Evolutionary conservation across 805 yeast genomes (phyloP).

Genomic region (Hanseniaspora lindneri): DNA sequence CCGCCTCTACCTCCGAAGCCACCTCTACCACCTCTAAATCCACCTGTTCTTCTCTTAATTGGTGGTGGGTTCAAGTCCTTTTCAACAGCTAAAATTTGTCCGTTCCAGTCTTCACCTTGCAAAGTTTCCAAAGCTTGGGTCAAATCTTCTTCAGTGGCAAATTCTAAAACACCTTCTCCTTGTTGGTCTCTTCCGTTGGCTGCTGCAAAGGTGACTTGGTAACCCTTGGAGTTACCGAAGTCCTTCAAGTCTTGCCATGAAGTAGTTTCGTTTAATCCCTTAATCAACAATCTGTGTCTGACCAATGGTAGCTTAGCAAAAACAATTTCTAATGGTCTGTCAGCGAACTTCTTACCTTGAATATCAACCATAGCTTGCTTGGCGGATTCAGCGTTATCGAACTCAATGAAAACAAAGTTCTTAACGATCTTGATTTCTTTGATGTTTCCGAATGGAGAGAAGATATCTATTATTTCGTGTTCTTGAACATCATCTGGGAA

Average conservation of each 20-base stretch:
- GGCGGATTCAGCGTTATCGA: conserved; percentile 60
- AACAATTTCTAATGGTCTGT: conserved; percentile 37
- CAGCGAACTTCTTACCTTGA: conserved; percentile 57
- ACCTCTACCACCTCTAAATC: conserved; percentile 40
- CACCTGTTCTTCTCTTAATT: conserved; percentile 37
- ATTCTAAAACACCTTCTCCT: conserved; percentile 38
- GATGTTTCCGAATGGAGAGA: conserved; percentile 53
- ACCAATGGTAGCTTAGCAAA: conserved; percentile 45
- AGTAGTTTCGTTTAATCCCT: conserved; percentile 60
- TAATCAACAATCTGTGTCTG: conserved; percentile 57
- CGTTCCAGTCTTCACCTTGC: conserved; percentile 61
- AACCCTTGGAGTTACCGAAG: conserved; percentile 65
- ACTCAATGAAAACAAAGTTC: conserved; percentile 86
- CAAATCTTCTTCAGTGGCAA: conserved; percentile 57
- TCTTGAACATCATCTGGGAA: conserved; percentile 42
- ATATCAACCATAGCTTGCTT: conserved; percentile 61
- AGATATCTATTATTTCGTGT: conserved; percentile 58
- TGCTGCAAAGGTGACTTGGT: conserved; percentile 49
- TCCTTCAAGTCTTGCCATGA: conserved; percentile 89
- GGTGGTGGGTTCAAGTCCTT: conserved; percentile 54
- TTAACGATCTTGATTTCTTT: conserved; percentile 58
- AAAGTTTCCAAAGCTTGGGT: conserved; percentile 61
- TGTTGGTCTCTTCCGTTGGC: conserved; percentile 37
- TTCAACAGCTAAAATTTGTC: conserved; percentile 58
- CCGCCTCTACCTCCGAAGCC: conserved; percentile 39